A percentile compares a stretch with the other conserved stretches of the same genome.
Evolutionary conservation across 495 filamentous ascomycete genomes (phyloP).

Genomic region (Talaromyces proteolyticus): DNA sequence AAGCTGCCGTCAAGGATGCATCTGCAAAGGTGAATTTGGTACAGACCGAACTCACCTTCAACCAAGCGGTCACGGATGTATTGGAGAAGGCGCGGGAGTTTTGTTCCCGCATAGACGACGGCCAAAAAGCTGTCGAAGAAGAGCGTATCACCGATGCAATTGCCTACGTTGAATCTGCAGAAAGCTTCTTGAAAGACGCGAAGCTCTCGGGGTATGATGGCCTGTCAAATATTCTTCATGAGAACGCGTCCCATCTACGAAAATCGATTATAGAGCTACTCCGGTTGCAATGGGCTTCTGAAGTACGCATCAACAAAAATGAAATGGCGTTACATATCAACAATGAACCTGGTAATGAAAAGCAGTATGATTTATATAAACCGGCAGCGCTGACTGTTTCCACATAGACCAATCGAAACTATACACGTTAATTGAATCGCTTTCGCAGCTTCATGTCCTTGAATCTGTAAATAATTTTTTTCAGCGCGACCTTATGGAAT

Average conservation of each 20-base stretch:
- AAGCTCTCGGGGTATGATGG: constrained; percentile 31
- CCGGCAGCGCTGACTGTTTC: background rate
- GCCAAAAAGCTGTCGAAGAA: constrained; percentile 41
- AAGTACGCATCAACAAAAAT: constrained; percentile 2
- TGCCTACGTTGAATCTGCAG: constrained; percentile 49
- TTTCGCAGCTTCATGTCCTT: constrained; percentile 29
- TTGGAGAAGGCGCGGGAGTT: constrained; percentile 52
- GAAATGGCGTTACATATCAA: background rate
- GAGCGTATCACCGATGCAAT: constrained; percentile 47
- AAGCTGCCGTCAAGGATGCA: constrained; percentile 57
- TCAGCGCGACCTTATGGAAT: constrained; percentile 23
- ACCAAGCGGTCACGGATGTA: constrained; percentile 55
- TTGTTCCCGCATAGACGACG: constrained; percentile 33
- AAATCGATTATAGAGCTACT: constrained; percentile 27
- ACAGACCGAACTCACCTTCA: constrained; percentile 70
- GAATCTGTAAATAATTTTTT: constrained; percentile 24
- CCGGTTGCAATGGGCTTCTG: constrained; percentile 31
- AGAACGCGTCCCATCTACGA: constrained; percentile 23
- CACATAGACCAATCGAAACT: background rate
- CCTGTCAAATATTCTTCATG: constrained; percentile 28
- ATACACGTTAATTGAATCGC: constrained; percentile 10
- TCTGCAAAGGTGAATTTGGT: constrained; percentile 65
- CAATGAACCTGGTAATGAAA: background rate
- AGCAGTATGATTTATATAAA: background rate
- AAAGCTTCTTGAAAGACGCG: constrained; percentile 32